These are phyloP conservation scores for Pilasporangium apinafurcum DNA, from an alignment of 352 stramenopile species.

Conservation along the genomic window DNA sequence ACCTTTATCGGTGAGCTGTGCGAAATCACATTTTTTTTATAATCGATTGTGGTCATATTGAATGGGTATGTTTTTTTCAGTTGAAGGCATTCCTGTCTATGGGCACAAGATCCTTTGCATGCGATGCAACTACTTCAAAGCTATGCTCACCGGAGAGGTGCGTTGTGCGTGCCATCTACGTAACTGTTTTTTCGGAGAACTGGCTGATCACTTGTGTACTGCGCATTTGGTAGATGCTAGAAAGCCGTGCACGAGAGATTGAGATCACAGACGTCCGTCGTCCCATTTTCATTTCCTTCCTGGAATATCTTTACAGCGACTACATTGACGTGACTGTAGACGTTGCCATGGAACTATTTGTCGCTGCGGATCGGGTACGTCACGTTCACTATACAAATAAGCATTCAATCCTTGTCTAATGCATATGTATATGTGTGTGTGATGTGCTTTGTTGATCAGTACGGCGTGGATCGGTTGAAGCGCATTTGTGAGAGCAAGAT, in stretches of 20 bases:
- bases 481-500: slow-evolving; percentile 96
- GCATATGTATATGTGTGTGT: not conserved
- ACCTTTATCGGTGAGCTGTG: slow-evolving; percentile 72
- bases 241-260: slow-evolving; percentile 85
- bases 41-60: slow-evolving; percentile 10
- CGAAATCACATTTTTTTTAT: not conserved
- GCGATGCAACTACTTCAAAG: slow-evolving; percentile 93
- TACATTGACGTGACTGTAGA: slow-evolving; percentile 90
- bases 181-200: too few relatives aligned
- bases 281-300: slow-evolving; percentile 90
- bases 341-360: slow-evolving; percentile 93
- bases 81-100: slow-evolving; percentile 84
- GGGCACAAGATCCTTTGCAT: slow-evolving; percentile 91
- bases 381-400: not conserved
- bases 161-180: too few relatives aligned
- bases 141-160: slow-evolving; percentile 82
- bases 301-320: slow-evolving; percentile 97
- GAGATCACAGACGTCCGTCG: slow-evolving; percentile 89
- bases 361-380: slow-evolving; percentile 82
- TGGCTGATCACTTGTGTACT: too few relatives aligned
- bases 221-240: slow-evolving; percentile 75
- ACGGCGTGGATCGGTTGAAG: slow-evolving; percentile 84
- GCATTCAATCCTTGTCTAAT: not conserved
- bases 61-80: slow-evolving; percentile 18
- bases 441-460: slow-evolving; percentile 21